Base-by-base conservation (phyloP, 306 rosid species). In the Oxytropis ochrocephala region DNA sequence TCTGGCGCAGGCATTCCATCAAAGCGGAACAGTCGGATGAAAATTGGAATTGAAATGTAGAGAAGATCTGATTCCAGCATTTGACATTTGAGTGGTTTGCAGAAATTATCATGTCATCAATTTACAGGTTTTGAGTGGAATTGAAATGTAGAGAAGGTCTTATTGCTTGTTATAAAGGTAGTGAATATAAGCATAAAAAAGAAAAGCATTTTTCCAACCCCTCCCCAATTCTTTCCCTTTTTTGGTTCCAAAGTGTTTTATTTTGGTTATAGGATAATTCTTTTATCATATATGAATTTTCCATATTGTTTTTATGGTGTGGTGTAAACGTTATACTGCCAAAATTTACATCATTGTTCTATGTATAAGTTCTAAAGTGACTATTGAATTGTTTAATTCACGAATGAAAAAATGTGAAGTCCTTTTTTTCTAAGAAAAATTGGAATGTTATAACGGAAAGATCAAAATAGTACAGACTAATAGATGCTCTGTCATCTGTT, bases 11-110 rank as follows among this genome's bases (percentile, higher is more conserved):
- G 49, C 66, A 69, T 69, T 33, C 42, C 41, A 16, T 46, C 44
- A 35, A 36, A 18, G 35, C 43, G 47, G 13, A 24, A 8, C 5
- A 43, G 11, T 75, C 41, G 24, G 11, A 60, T 50, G 18, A 77
- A 66, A 44, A 46, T 43, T 60, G 63, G 46, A 65, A 51, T 11
- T 32, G 11, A 58, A 35, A n/a, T 43, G 47, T 6, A 32, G 75
- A 27, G 50, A 70, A 51, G 57, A 17, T 46, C 33, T 4, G 21
- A 19, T 53, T 73, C 19, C 64, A 57, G 79, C 76, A 53, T 75
- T 66, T 33, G 56, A 19, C 29, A 36, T 47, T 33, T 18, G 48
- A 42, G 64, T 36, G 51, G 17, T 72, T 46, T 21, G 50, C 58
- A 65, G 70, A 53, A 68, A 59, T 47, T 1, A 56, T 42, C 47